These are phyloP conservation scores for Phlebiopsis gigantea DNA, from an alignment of 768 basidiomycete species.

Conservation along the genomic window DNA sequence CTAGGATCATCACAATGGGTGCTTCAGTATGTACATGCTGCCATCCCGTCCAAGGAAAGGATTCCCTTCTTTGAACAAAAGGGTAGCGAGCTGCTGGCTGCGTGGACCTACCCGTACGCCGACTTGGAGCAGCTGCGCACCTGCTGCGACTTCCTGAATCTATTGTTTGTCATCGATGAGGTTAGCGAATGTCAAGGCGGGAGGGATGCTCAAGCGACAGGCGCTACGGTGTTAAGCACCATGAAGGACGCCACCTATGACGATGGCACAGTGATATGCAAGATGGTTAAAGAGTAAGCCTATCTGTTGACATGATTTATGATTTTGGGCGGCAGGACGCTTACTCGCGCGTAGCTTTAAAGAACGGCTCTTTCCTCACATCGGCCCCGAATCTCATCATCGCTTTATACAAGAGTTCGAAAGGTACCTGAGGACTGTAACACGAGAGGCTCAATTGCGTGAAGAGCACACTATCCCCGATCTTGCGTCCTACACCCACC, in stretches of 20 bases:
- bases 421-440: conserved; percentile 53
- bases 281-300: conserved; percentile 57
- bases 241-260: conserved; percentile 47
- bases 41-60: conserved; percentile 53
- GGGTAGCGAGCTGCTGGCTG: conserved; percentile 55
- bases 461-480: conserved; percentile 50
- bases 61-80: conserved; percentile 57
- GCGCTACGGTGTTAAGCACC: conserved; percentile 45
- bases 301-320: too few relatives aligned
- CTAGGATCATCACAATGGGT: conserved; percentile 59
- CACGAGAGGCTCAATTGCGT: conserved; percentile 54
- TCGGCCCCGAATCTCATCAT: conserved; percentile 39
- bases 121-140: conserved; percentile 53
- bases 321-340: too few relatives aligned
- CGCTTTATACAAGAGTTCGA: conserved; percentile 50
- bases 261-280: conserved; percentile 50
- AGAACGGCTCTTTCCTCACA: conserved; percentile 34
- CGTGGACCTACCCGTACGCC: conserved; percentile 56
- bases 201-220: conserved; percentile 47
- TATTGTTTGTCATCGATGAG: conserved; percentile 64
- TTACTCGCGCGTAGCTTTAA: conserved; percentile 40
- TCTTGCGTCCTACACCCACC: conserved; percentile 44
- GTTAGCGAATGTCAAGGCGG: conserved; percentile 62
- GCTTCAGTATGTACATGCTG: conserved; percentile 36
- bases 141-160: conserved; percentile 59